These are phyloP conservation scores for Maudiozyma saulgeensis DNA, from an alignment of 805 yeast species.

Conservation along the genomic window DNA sequence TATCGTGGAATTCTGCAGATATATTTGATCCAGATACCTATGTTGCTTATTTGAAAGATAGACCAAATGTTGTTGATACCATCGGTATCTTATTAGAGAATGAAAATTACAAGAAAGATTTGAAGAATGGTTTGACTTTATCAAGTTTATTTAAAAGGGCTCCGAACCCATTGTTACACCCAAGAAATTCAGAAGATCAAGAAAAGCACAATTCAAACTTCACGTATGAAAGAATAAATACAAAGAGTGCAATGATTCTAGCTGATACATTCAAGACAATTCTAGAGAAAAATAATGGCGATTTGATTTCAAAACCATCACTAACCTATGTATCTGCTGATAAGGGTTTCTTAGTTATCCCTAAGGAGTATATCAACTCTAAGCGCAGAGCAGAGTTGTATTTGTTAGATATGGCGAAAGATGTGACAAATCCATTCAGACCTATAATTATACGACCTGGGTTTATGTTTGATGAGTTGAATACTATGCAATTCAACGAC, in stretches of 20 bases:
- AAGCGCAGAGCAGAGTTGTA: constrained; percentile 71
- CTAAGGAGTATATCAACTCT: constrained; percentile 60
- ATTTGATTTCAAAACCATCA: constrained; percentile 26
- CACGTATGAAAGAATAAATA: constrained; percentile 54
- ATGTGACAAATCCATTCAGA: constrained; percentile 35
- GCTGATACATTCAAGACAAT: constrained; percentile 43
- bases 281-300: neutral
- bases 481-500: constrained; percentile 22
- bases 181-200: neutral
- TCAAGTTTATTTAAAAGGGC: constrained; percentile 6
- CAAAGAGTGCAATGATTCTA: constrained; percentile 55
- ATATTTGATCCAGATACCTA: constrained; percentile 59
- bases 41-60: constrained; percentile 4
- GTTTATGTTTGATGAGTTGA: constrained; percentile 56
- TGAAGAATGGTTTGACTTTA: neutral
- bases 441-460: constrained; percentile 72
- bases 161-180: constrained; percentile 41
- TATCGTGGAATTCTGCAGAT: constrained; percentile 59
- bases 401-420: constrained; percentile 26
- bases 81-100: constrained; percentile 71
- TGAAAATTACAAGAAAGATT: constrained; percentile 50
- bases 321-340: constrained; percentile 82
- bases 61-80: constrained; percentile 63
- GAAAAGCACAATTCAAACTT: constrained; percentile 17
- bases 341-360: constrained; percentile 54